Evolutionary conservation across 768 basidiomycete species (phyloP).

Genomic region (Russula vinacea): DNA sequence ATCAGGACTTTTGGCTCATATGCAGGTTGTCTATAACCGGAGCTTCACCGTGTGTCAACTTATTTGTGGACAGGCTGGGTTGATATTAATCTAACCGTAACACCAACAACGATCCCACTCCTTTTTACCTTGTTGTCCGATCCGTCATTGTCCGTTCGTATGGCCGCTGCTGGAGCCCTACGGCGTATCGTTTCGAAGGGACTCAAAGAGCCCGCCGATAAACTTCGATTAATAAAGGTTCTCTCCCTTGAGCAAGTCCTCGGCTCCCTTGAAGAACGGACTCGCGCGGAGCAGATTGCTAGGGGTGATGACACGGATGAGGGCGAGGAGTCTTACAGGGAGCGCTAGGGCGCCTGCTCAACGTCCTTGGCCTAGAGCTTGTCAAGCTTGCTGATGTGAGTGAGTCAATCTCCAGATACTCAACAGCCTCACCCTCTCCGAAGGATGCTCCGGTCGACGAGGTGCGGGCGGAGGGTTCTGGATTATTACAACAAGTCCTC

Average conservation of each 20-base stretch:
- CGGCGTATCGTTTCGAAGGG: constrained; percentile 88
- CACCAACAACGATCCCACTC: constrained; percentile 80
- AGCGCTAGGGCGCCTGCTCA: constrained; percentile 83
- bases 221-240: constrained; percentile 85
- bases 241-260: constrained; percentile 82
- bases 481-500: constrained; percentile 61
- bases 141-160: constrained; percentile 69
- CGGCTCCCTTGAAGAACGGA: constrained; percentile 74
- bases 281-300: constrained; percentile 60
- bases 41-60: constrained; percentile 8
- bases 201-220: constrained; percentile 85
- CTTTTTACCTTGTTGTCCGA: constrained; percentile 82
- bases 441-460: constrained; percentile 62
- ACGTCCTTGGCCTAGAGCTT: constrained; percentile 77
- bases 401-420: constrained; percentile 21
- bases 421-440: constrained; percentile 3
- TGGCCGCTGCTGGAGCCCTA: constrained; percentile 78
- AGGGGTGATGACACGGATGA: constrained; percentile 75
- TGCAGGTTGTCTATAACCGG: constrained; percentile 63
- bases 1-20: constrained; percentile 89
- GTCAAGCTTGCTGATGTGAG: constrained; percentile 79
- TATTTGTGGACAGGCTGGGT: constrained; percentile 76
- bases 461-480: constrained; percentile 60
- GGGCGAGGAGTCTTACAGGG: constrained; percentile 84
- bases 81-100: constrained; percentile 94